Conservation (phyloP, 169 alveolate species). For the Babesia gibsoni region DNA sequence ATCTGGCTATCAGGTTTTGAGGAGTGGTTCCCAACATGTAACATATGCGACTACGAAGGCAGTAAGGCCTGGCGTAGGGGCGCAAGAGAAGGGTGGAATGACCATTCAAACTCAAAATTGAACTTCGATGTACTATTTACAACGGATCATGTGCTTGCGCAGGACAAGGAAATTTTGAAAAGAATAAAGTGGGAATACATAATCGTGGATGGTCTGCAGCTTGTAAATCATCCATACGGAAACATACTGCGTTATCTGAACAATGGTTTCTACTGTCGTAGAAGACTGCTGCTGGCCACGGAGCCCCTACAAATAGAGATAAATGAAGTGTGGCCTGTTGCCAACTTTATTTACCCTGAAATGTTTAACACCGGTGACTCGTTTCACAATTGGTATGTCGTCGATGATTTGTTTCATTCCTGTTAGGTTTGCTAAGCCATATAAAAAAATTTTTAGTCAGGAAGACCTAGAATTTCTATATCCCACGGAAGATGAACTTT, state of each 20-base stretch:
- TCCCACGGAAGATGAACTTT: conserved; percentile 88
- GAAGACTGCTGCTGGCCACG: conserved; percentile 91
- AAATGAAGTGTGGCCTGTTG: conserved; percentile 96
- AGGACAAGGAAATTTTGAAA: conserved; percentile 87
- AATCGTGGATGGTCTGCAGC: conserved; percentile 97
- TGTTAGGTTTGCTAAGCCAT: conserved; percentile 27
- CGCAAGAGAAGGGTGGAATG: conserved; percentile 24
- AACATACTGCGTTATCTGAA: conserved; percentile 78
- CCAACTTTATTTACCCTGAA: conserved; percentile 95
- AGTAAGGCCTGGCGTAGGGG: conserved; percentile 55
- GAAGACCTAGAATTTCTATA: conserved; percentile 8
- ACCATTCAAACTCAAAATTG: background rate
- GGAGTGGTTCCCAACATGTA: conserved; percentile 92
- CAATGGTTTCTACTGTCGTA: conserved; percentile 70
- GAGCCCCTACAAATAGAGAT: conserved; percentile 95
- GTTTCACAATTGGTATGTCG: conserved; percentile 33
- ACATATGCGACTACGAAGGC: conserved; percentile 83
- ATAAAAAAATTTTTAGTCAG: background rate
- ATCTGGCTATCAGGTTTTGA: conserved; percentile 93
- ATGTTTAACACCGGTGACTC: conserved; percentile 71
- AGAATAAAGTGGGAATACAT: conserved; percentile 92
- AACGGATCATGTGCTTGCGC: conserved; percentile 88
- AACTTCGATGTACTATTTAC: conserved; percentile 90
- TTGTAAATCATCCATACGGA: conserved; percentile 91
- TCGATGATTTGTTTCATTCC: background rate